Evolutionary conservation across 2,329 filamentous ascomycete genomes (phyloP), one percentile per base, ranked within the genome.

Genomic region (Fusarium anthophilum): DNA sequence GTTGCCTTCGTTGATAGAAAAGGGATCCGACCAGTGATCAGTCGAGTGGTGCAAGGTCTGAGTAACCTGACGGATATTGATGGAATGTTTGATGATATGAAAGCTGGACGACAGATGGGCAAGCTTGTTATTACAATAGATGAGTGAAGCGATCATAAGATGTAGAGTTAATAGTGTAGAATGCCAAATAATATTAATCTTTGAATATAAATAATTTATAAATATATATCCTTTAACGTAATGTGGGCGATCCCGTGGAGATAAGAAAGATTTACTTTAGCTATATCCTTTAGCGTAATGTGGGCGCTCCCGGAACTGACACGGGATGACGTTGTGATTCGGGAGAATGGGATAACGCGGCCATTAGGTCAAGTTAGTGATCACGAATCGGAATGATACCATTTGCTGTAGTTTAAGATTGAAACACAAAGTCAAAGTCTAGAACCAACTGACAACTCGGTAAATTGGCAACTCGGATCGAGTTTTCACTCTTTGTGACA

Each of bases 21-120:
- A n/a, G 22, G 11, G 6, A 14, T 35, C 11, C 3, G 17, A 24
- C 48, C 22, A 24, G 30, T 24, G 8, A 35, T 24, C 22, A 20
- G 22, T 30, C 5, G 30, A 35, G 8, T 4, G 10, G 48, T 51
- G 22, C 17, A 18, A 24, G 45, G 30, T 13, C 28, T 51, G 17
- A 20, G 30, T 3, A 51, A n/a, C 11, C 3, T 24, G 0, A 0
- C 1, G 17, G 30, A 32, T 13, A 5, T 51, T 24, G 17, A 24
- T 14, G 8, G 48, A 4, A 18, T 51, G 3, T 35, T 51, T 2
- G 1, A 51, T 10, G 11, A 35, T 24, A 35, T 51, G 17, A 11
- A 51, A 35, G 9, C 26, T 28, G 45, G 45, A 22, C 8, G 2
- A 14, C 26, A 47, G 5, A 47, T 47, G 8, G 45, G 26, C 18